Base-by-base conservation (phyloP, 2,329 filamentous ascomycete species). In the Hymenoscyphus infarciens region DNA sequence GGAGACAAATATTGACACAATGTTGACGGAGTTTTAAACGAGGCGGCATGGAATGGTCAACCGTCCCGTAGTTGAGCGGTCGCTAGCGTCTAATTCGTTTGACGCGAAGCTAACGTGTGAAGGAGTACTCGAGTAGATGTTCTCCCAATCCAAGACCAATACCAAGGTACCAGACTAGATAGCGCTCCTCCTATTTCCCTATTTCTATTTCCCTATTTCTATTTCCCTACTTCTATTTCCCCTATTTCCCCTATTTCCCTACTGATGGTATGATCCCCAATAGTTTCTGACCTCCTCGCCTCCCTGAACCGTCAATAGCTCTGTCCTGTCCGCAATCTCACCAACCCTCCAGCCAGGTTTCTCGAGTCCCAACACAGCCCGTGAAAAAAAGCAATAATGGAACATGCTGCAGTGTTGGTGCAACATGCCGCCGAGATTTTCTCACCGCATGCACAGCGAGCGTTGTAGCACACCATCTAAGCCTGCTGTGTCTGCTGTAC, bases 391-490 rank as follows among this genome's bases (percentile, higher is more conserved):
- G 45, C 45, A 52, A 52, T 52, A 52, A 52, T 52, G 45, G 45
- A 52, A 52, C 19, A 13, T 52, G 45, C 45, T 52, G 45, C 19
- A 25, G 45, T 52, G 19, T 13, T 52, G 25, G 45, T 52, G 45
- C 19, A 52, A 52, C 45, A 11, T 11, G 19, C 11, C 19, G 45
- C 45, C 45, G 45, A 52, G 25, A 52, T 13, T 52, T 25, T 25
- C 45, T 52, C 45, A 52, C 45, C 45, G 45, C 45, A 52, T 52
- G 45, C 45, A 52, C 45, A 52, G 13, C 5, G 45, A 52, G 45
- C 45, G 45, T 52, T 52, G 45, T 52, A 52, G 45, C 45, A 52
- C 45, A 52, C 45, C 45, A 22, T 52, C 45, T n/a, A n/a, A n/a
- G n/a, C n/a, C n/a, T n/a, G n/a, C n/a, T n/a, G n/a, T n/a, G n/a